Evolutionary conservation across 257 asterid genomes (phyloP), one percentile per base, ranked within the genome.

Genomic region (Ilex asprella): DNA sequence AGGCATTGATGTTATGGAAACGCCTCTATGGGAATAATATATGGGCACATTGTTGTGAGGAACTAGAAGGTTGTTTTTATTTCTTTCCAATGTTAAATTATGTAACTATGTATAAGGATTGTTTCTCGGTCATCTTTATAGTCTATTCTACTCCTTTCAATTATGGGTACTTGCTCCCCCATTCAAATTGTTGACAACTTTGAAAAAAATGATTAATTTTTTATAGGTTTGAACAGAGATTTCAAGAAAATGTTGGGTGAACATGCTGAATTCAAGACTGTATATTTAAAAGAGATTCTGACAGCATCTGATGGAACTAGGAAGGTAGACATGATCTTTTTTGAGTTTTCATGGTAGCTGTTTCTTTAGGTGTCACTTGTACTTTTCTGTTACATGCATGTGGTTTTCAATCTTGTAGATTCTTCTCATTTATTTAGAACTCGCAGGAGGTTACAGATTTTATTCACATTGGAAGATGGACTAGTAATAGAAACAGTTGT

Each of bases 1-100:
- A 93, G 81, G 97, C 99, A 60, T 56, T 93, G 83, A 93, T 93
- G 97, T 58, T 93, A 59, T 89, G 99, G 99, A 93, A 86, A 75
- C 86, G 91, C 70, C 80, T 91, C 9, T 91, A 91, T 52, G 84
- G 93, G 51, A 70, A 88, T 68, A 82, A 85, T 70, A 72, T 79
- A 31, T 91, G 95, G 98, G 98, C 95, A 63, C 78, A 70, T 16
- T 58, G 72, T 72, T 14, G 27, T 39, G 97, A 84, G 61, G 97
- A 91, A 67, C 67, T 88, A 51, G 81, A 88, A 88, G 97, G 98
- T 88, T 51, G 7, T 65, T 57, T 32, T 52, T 58, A 16, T 44
- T 39, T 27, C 59, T 53, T n/a, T 62, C 15, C 11, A 2, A 15
- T 21, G 6, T 7, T 53, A 6, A 8, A 0, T 15, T 14, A 16